Conservation (phyloP, 2,329 filamentous ascomycete species). For the Stachybotrys elegans region DNA sequence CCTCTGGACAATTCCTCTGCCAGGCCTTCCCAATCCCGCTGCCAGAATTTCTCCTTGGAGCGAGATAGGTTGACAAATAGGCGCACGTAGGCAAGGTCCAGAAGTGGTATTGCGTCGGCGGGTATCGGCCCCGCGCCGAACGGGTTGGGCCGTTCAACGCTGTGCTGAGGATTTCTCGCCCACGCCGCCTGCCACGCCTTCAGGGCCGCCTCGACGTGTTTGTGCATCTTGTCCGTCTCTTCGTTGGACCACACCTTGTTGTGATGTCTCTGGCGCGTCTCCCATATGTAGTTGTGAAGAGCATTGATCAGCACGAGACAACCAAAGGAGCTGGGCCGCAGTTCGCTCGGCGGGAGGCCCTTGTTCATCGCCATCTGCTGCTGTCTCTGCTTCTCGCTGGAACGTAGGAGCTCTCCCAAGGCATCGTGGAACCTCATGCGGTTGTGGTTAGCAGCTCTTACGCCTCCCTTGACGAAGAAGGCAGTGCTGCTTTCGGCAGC, state of each 20-base stretch:
- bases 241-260: slow-evolving; percentile 85
- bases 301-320: slow-evolving; percentile 90
- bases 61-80: slow-evolving; percentile 90
- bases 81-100: slow-evolving; percentile 88
- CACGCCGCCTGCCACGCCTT: slow-evolving; percentile 93
- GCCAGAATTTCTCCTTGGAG: slow-evolving; percentile 91
- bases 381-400: slow-evolving; percentile 62
- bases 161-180: slow-evolving; percentile 81
- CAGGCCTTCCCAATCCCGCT: slow-evolving; percentile 88
- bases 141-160: slow-evolving; percentile 77
- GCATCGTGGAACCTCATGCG: slow-evolving; percentile 76
- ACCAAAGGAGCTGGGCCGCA: slow-evolving; percentile 80
- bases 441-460: slow-evolving; percentile 62
- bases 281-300: slow-evolving; percentile 97
- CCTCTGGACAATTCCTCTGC: slow-evolving; percentile 79
- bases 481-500: slow-evolving; percentile 75
- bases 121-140: slow-evolving; percentile 78
- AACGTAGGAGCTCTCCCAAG: slow-evolving; percentile 72
- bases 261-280: slow-evolving; percentile 85
- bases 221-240: slow-evolving; percentile 93
- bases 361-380: slow-evolving; percentile 35
- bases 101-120: slow-evolving; percentile 82
- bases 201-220: slow-evolving; percentile 88
- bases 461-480: slow-evolving; percentile 74
- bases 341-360: slow-evolving; percentile 3